These are phyloP conservation scores for Trametes cubensis DNA, from an alignment of 768 basidiomycete genomes.

Conservation along the genomic window DNA sequence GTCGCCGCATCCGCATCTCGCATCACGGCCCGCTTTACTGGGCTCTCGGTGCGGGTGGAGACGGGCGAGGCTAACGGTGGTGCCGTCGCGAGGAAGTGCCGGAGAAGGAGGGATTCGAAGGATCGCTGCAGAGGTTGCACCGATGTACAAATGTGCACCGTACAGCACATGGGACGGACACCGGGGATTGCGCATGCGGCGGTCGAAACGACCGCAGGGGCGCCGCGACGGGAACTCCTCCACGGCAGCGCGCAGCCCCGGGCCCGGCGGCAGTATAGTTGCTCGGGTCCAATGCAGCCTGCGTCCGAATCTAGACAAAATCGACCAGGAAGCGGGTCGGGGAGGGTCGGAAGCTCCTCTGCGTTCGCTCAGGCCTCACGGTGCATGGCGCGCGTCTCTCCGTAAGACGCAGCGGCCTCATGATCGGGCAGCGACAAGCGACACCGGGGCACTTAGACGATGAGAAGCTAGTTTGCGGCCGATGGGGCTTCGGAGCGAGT, in stretches of 20 bases:
- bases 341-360: too few relatives aligned
- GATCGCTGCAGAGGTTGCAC: not conserved
- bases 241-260: too few relatives aligned
- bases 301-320: too few relatives aligned
- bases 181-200: constrained; percentile 3
- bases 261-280: too few relatives aligned
- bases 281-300: too few relatives aligned
- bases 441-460: not conserved
- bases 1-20: not conserved
- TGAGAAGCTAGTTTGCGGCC: not conserved
- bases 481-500: not conserved
- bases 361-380: too few relatives aligned
- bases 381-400: too few relatives aligned
- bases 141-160: not conserved
- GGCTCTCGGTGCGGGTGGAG: not conserved
- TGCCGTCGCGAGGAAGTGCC: constrained; percentile 4
- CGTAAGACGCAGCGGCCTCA: not conserved
- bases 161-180: not conserved
- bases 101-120: not conserved
- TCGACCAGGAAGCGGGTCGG: too few relatives aligned
- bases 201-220: not conserved
- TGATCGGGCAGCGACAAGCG: not conserved
- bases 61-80: not conserved
- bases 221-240: too few relatives aligned
- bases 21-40: not conserved